These are phyloP conservation scores for Gynostemma pentaphyllum DNA, from an alignment of 306 rosid species.

Conservation along the genomic window DNA sequence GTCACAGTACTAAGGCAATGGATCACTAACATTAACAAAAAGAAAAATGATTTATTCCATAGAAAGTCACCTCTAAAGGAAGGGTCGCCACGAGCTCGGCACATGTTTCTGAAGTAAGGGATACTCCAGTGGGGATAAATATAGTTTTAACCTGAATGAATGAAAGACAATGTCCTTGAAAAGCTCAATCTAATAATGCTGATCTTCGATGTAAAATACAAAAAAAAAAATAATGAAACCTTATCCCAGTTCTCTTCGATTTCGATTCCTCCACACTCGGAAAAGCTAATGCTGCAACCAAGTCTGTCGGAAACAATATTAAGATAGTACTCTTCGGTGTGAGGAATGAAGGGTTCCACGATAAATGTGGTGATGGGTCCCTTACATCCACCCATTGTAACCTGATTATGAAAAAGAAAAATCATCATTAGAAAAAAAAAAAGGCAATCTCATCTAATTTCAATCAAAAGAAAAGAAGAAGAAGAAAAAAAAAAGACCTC, in stretches of 20 bases:
- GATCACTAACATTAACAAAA: not conserved
- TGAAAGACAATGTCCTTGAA: not conserved
- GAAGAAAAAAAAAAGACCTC: conserved; percentile 37
- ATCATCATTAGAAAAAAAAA: not conserved
- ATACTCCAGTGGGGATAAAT: conserved; percentile 66
- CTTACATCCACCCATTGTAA: conserved; percentile 84
- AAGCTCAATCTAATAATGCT: too few species aligned
- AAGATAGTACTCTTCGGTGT: conserved; percentile 85
- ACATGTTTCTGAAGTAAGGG: conserved; percentile 55
- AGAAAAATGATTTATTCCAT: not conserved
- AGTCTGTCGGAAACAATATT: conserved; percentile 92
- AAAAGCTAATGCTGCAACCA: conserved; percentile 85
- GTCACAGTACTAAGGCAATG: not conserved
- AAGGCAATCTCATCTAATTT: too few species aligned
- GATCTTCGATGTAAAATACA: not conserved
- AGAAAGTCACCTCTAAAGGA: conserved; percentile 68
- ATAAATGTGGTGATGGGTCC: conserved; percentile 98
- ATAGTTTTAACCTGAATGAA: conserved; percentile 74
- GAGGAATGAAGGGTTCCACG: conserved; percentile 94
- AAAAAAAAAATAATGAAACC: conserved; percentile 23
- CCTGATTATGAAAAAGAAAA: conserved; percentile 27
- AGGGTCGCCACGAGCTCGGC: conserved; percentile 93
- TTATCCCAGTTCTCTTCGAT: conserved; percentile 98
- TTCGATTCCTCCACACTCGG: conserved; percentile 97
- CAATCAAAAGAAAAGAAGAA: not conserved